A percentile compares a stretch with the other conserved stretches of the same genome.
phyloP scores from a whole-genome alignment of 176 grass and related monocot species.

The Elymus sibiricus region DNA sequence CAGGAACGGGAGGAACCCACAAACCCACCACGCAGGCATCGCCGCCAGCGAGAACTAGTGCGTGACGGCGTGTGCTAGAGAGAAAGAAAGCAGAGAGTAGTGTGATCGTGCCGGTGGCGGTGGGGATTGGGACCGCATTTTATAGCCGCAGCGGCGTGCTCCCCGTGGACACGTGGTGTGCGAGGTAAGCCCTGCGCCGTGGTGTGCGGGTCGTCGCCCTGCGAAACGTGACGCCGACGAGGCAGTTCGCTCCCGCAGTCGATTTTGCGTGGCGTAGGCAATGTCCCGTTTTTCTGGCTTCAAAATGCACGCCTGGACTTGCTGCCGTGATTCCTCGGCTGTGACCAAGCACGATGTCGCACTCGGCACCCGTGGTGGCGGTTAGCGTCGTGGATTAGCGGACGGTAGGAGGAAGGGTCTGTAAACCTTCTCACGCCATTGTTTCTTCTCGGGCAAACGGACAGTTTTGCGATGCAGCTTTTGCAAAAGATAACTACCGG shows the following conservation, averaged over 20 bases:
- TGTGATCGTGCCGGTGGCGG: background rate
- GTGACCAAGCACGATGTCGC: background rate
- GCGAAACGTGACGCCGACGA: background rate
- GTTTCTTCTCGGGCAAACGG: background rate
- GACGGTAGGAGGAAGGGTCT: background rate
- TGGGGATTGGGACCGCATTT: background rate
- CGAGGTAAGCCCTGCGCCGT: background rate
- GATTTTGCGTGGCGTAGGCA: background rate
- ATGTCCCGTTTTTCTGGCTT: background rate
- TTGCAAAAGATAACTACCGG: background rate
- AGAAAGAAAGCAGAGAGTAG: background rate
- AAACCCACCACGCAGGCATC: slow-evolving; percentile 37
- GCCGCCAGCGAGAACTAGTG: background rate
- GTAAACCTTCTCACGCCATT: background rate
- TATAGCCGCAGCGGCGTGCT: background rate
- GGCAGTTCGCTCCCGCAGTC: background rate
- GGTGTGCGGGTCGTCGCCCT: background rate
- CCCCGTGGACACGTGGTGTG: background rate
- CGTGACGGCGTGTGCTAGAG: background rate
- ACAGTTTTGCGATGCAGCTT: background rate
- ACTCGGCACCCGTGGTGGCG: background rate
- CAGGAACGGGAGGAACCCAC: slow-evolving; percentile 29
- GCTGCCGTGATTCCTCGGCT: background rate
- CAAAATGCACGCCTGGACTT: background rate
- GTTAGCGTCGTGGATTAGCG: background rate